Conservation (phyloP, 768 basidiomycete genomes). For the Auriscalpium orientale region DNA sequence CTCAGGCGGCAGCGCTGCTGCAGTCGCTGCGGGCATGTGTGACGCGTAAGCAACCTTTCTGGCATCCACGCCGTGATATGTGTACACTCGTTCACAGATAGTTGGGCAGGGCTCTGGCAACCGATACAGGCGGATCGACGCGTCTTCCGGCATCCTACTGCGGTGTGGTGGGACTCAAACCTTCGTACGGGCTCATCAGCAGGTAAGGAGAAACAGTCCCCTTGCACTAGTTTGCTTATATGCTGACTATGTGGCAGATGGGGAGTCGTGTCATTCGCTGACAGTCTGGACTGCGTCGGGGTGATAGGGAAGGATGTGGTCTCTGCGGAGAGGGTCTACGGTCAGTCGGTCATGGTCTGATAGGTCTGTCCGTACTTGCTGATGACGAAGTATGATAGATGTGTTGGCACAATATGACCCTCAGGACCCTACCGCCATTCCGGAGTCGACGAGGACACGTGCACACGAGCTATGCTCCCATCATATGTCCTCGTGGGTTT, state of each 20-base stretch:
- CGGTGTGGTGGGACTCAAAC: conserved; percentile 87
- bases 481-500: conserved; percentile 1
- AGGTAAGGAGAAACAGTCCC: conserved; percentile 39
- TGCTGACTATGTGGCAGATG: conserved; percentile 40
- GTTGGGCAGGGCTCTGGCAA: conserved; percentile 67
- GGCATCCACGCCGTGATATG: background rate
- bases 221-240: background rate
- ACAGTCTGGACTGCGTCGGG: conserved; percentile 92
- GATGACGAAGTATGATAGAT: conserved; percentile 19
- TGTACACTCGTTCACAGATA: background rate
- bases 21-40: conserved; percentile 80
- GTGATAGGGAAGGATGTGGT: conserved; percentile 54
- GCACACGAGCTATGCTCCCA: conserved; percentile 20
- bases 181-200: conserved; percentile 88
- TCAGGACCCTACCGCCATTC: conserved; percentile 69
- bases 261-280: conserved; percentile 91
- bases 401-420: conserved; percentile 41
- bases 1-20: conserved; percentile 92
- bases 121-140: conserved; percentile 94
- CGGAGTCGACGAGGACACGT: conserved; percentile 28
- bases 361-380: background rate
- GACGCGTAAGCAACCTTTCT: conserved; percentile 53
- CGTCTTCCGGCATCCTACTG: conserved; percentile 93
- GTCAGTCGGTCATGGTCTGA: conserved; percentile 34
- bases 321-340: conserved; percentile 48